Percentiles rank a stretch among this genome's conserved stretches.
Evolutionary conservation across 2,329 filamentous ascomycete genomes (phyloP).

Genomic region (Capronia americana): DNA sequence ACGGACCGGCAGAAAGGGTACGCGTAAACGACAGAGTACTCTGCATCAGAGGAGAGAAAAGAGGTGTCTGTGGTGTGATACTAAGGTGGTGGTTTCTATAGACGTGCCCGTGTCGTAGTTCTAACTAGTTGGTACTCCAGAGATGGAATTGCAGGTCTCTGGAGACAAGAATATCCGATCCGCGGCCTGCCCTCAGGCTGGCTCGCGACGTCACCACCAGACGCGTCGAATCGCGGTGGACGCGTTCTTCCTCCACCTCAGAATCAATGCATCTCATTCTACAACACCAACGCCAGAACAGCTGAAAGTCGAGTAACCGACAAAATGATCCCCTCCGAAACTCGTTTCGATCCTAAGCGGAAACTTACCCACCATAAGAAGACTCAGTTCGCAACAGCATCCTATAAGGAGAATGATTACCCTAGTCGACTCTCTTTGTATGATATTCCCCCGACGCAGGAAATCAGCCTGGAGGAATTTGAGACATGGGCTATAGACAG

Average conservation of each 20-base stretch:
- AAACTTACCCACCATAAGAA: constrained; percentile 81
- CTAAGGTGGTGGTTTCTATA: background rate
- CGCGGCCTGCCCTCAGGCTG: no score
- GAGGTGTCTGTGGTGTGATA: background rate
- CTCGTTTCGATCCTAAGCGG: constrained; percentile 68
- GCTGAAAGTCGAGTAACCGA: background rate
- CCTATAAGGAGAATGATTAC: constrained; percentile 80
- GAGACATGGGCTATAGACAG: constrained; percentile 98
- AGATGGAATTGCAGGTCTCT: background rate
- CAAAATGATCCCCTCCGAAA: constrained; percentile 54
- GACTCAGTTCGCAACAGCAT: constrained; percentile 80
- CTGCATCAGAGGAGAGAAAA: background rate
- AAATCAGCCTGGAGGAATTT: constrained; percentile 96
- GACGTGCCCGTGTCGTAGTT: background rate
- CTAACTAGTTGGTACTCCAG: background rate
- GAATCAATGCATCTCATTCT: background rate
- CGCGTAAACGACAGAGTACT: background rate
- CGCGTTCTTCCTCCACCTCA: background rate
- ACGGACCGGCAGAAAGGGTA: background rate
- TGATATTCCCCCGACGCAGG: constrained; percentile 81
- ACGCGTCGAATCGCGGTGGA: constrained; percentile 1
- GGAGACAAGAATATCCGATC: background rate
- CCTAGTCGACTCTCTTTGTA: constrained; percentile 92
- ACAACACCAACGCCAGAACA: constrained; percentile 4
- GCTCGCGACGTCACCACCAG: background rate